phyloP scores from a whole-genome alignment of 1,284 basidiomycete species.

The Cryptococcus maquisensis region DNA sequence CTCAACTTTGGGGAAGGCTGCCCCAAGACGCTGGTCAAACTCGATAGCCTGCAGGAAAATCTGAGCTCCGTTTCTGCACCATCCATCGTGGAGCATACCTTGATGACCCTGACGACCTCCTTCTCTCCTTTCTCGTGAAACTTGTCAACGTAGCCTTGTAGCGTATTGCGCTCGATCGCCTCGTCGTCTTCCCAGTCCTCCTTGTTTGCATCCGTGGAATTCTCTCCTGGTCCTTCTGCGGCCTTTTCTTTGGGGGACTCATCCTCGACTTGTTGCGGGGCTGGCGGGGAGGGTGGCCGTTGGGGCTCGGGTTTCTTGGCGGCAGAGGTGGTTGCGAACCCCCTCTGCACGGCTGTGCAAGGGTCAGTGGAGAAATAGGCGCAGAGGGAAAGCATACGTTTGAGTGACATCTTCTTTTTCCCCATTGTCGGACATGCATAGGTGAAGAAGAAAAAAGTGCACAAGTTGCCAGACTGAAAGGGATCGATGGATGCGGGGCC shows the following conservation, averaged over 20 bases:
- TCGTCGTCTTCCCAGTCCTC: conserved; percentile 27
- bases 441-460: not conserved
- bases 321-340: conserved; percentile 78
- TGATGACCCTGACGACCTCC: conserved; percentile 68
- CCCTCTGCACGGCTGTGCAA: conserved; percentile 49
- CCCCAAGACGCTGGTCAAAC: conserved; percentile 72
- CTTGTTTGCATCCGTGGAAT: not conserved
- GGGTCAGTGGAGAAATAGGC: not conserved
- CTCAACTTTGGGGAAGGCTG: conserved; percentile 61
- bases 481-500: not conserved
- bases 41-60: conserved; percentile 62
- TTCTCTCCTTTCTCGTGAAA: conserved; percentile 85
- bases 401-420: conserved; percentile 80
- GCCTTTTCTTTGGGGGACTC: conserved; percentile 21
- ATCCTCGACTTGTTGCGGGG: not conserved
- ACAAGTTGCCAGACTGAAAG: not conserved
- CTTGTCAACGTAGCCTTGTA: conserved; percentile 63
- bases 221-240: conserved; percentile 11
- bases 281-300: not conserved
- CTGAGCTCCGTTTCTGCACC: not conserved
- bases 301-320: conserved; percentile 57
- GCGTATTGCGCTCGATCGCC: conserved; percentile 7
- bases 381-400: conserved; percentile 57
- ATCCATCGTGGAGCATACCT: conserved; percentile 46
- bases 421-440: conserved; percentile 53